These are phyloP conservation scores for Haplosporangium sp. DNA, from an alignment of 371 early-diverging fungal species.

Conservation along the genomic window DNA sequence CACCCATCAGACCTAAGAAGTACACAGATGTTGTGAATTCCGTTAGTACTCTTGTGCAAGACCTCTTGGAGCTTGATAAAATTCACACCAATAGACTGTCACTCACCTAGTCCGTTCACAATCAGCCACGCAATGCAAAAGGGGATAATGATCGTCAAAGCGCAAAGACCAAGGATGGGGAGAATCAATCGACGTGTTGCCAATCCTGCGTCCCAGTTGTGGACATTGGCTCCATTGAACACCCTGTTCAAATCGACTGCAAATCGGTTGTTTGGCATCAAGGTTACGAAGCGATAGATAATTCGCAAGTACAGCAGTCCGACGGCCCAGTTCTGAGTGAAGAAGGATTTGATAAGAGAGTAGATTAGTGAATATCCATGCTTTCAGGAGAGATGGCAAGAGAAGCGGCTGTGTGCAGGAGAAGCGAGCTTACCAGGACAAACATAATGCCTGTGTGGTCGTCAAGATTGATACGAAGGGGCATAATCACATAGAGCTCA, in stretches of 20 bases:
- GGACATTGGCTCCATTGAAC: constrained; percentile 24
- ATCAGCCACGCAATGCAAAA: constrained; percentile 10
- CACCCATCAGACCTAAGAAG: constrained; percentile 9
- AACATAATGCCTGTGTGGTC: constrained; percentile 22
- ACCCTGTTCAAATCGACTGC: constrained; percentile 22
- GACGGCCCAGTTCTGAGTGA: constrained; percentile 30
- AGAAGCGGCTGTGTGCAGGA: no score
- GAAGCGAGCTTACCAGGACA: constrained; percentile 16
- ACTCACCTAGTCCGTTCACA: constrained; percentile 5
- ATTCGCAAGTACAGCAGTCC: constrained; percentile 36
- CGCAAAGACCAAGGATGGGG: constrained; percentile 14
- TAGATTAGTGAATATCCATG: no score
- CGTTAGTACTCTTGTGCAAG: no score
- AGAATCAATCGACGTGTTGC: constrained; percentile 30
- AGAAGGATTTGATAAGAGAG: background rate
- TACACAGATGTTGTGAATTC: no score
- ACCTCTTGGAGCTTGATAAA: background rate
- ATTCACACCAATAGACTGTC: background rate
- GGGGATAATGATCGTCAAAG: constrained; percentile 12
- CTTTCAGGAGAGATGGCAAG: no score
- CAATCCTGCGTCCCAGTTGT: constrained; percentile 28
- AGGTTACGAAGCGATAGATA: constrained; percentile 24
- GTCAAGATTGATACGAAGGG: constrained; percentile 17
- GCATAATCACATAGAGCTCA: constrained; percentile 41
- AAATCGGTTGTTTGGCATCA: constrained; percentile 26